Evolutionary conservation across 2,329 filamentous ascomycete species (phyloP).

Genomic region (Alternaria brassicicola): DNA sequence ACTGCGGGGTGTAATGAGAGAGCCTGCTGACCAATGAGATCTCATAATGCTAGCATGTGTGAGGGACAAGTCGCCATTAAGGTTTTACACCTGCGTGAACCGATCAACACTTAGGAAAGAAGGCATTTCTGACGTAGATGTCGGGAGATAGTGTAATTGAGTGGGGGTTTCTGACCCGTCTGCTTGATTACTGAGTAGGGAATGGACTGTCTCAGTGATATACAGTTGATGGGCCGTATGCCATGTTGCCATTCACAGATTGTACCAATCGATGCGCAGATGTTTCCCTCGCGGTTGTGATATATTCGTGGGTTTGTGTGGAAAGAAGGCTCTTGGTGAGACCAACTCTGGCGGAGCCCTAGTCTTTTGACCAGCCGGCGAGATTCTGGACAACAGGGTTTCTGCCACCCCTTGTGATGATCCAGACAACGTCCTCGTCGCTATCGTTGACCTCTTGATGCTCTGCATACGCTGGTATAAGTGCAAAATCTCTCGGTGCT

Average conservation of each 20-base stretch:
- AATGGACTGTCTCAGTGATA: not conserved
- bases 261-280: not conserved
- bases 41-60: conserved; percentile 11
- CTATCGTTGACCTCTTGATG: conserved; percentile 73
- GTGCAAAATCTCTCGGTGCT: conserved; percentile 69
- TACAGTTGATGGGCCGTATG: not conserved
- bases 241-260: not conserved
- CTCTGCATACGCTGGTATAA: conserved; percentile 72
- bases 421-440: conserved; percentile 68
- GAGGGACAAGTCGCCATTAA: not conserved
- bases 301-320: not conserved
- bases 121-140: not conserved
- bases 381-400: conserved; percentile 68
- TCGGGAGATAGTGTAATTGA: not conserved
- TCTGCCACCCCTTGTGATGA: conserved; percentile 67
- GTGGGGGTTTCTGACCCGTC: not conserved
- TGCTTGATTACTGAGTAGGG: not conserved
- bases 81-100: not conserved
- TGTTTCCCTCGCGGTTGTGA: not conserved
- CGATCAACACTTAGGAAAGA: not conserved
- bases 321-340: not conserved
- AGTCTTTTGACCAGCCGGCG: conserved; percentile 59
- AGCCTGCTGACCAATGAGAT: conserved; percentile 13
- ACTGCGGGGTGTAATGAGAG: not conserved
- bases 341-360: conserved; percentile 4